Evolutionary conservation across 2,329 filamentous ascomycete species (phyloP), one percentile per base, ranked within the genome.

Genomic region (Aspergillus fumigatus): DNA sequence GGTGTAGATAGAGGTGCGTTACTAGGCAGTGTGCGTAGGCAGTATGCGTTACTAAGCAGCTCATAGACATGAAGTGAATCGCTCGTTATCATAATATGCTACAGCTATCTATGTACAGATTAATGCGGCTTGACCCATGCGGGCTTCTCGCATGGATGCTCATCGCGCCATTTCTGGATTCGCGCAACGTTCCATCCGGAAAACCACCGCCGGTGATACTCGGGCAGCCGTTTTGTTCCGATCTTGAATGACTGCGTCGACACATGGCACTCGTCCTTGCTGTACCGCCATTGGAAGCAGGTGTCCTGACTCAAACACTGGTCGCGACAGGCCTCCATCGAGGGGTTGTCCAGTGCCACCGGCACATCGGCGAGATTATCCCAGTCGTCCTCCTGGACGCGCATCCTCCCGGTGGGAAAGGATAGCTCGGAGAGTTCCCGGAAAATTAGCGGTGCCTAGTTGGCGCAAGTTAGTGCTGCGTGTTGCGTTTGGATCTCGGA

Each of bases 311-410:
- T 62, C 47, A 77, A 70, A 61, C 83, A 85, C 10, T 81, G 80
- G 48, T 72, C 74, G 4, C 76, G 73, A 62, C 82, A 84, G n/a
- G 77, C 70, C 48, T 79, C 76, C 11, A 69, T 67, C 0, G 64
- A 67, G 1, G 59, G 59, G 1, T 45, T 49, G 8, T 50, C 43
- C 60, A 79, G 81, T 61, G 76, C 78, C 10, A 71, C 70, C 50
- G 81, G 50, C 45, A 54, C 78, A 26, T 82, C 75, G 3, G 80
- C 79, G 4, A 79, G 62, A 61, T 84, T 84, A 64, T 83, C 78
- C 81, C 81, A 84, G 51, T 82, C 73, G 8, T 78, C 72, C 17
- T 78, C 75, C 40, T 67, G 65, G 4, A 71, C 62, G 29, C 73
- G 67, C 59, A 83, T 73, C 1, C 76, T 78, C 1, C 70, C 73